phyloP scores from a whole-genome alignment of 441 rosid genomes.

The Breynia disticha region DNA sequence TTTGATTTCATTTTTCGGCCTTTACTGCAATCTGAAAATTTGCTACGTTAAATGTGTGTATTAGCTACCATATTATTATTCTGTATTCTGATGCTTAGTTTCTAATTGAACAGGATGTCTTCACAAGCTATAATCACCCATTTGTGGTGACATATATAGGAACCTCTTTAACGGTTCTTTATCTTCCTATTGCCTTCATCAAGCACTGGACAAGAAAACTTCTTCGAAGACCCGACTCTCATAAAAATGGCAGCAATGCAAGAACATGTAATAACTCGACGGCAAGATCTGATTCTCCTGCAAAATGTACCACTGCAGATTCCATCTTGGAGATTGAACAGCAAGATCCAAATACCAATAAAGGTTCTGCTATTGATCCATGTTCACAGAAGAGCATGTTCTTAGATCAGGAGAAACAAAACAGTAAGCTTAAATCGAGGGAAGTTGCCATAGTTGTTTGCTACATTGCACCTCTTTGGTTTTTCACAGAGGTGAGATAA shows the following conservation, averaged over 20 bases:
- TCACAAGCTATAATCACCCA: conserved; percentile 31
- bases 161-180: conserved; percentile 30
- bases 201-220: conserved; percentile 27
- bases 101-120: conserved; percentile 24
- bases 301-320: conserved; percentile 6
- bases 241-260: not conserved
- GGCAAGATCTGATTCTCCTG: conserved; percentile 4
- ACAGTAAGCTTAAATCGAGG: conserved; percentile 12
- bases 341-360: not conserved
- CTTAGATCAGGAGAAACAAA: not conserved
- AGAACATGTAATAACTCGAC: conserved; percentile 6
- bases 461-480: conserved; percentile 31
- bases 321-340: conserved; percentile 13
- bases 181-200: conserved; percentile 39
- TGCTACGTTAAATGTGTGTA: too few relatives aligned
- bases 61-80: too few relatives aligned
- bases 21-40: not conserved
- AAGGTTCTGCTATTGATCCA: too few relatives aligned
- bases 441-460: conserved; percentile 18
- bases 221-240: not conserved
- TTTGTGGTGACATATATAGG: conserved; percentile 38
- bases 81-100: not conserved
- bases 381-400: conserved; percentile 7
- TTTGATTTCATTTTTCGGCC: not conserved
- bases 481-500: conserved; percentile 28